Evolutionary conservation across 306 rosid genomes (phyloP), one percentile per base, ranked within the genome.

Genomic region (Argentina anserina): DNA sequence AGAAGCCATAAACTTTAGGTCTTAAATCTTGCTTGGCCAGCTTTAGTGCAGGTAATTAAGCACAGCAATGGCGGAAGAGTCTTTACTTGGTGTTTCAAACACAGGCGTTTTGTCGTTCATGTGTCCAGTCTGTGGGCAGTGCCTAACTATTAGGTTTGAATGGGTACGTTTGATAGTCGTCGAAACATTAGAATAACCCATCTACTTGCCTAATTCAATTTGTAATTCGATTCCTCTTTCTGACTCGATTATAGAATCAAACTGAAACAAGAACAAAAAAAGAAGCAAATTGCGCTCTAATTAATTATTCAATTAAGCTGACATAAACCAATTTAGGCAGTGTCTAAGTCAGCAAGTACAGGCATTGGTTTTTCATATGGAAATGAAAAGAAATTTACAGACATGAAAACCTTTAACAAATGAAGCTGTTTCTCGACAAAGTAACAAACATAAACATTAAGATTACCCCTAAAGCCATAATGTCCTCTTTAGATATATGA

Each of bases 401-500:
- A 69, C 88, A 79, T 72, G 76, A 75, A 72, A 77, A 50, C 55
- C 73, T 74, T 79, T 79, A 75, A 65, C 63, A 77, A 53, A 82
- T 69, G 69, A 81, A 76, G 65, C 56, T 75, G 86, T 77, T 72
- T 75, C 78, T 21, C 72, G 69, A 70, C 78, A 63, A 67, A 64
- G 75, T 67, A 76, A 62, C 43, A 59, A 63, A 77, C 90, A 87
- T 55, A 72, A 75, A 68, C 86, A 70, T 53, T 39, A 59, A 47
- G 75, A 79, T 78, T 82, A 81, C 70, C 61, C 49, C 52, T 37
- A 56, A 26, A 78, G 59, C 36, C 18, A 62, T 43, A 25, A 55
- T 71, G 85, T 76, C 73, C 67, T 52, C 68, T 71, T 78, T 43
- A 63, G 69, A 55, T 42, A 66, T 3, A 56, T 65, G 65, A 62